Base-by-base conservation (phyloP, 1,284 basidiomycete genomes). In the Butyriboletus appendiculatus region DNA sequence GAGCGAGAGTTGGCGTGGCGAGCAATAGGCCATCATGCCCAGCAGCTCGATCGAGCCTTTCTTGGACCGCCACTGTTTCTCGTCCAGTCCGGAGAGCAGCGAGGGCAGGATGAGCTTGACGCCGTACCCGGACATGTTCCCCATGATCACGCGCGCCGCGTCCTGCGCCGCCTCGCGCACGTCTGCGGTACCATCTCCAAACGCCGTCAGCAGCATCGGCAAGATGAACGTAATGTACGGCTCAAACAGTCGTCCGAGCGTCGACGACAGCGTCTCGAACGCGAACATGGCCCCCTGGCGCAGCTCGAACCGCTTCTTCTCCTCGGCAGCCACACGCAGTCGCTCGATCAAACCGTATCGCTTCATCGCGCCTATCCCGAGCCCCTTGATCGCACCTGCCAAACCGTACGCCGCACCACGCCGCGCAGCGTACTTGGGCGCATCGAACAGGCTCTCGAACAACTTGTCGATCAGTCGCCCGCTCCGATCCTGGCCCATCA, bases 61-160 rank as follows among this genome's bases (percentile, higher is more conserved):
- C 79, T 99, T 99, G 2, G 96, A 94, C 28, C 96, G 82, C 97
- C 97, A 99, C 71, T 99, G 97, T 71, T 98, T 98, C 72, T 99
- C 97, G 62, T 98, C 96, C 45, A 99, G 78, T 34, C 95, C 96
- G 34, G 88, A 88, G 6, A 99, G 80, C 9, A 99, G 74, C 2
- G 91, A 90, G 0, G 97, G 97, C 7, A 99, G 76, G 58, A 99
- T 95, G 49, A 95, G 82, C 75, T 99, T 99, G 70, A 99, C 90
- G 43, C 94, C 95, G 70, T 96, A 93, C 50, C 93, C 95, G 10
- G 94, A 96, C 67, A 99, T 81, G 62, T 92, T 92, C 2, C 87
- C 90, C 96, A 99, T 99, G 75, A 99, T 94, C 42, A 95, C 88
- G 55, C 89, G 85, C 7, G 96, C 88, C 1, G 97, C 92, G 62